Percentiles rank a stretch among this genome's conserved stretches.
Conservation (phyloP, 371 early-diverging fungal species). For the Mycotypha africana region DNA sequence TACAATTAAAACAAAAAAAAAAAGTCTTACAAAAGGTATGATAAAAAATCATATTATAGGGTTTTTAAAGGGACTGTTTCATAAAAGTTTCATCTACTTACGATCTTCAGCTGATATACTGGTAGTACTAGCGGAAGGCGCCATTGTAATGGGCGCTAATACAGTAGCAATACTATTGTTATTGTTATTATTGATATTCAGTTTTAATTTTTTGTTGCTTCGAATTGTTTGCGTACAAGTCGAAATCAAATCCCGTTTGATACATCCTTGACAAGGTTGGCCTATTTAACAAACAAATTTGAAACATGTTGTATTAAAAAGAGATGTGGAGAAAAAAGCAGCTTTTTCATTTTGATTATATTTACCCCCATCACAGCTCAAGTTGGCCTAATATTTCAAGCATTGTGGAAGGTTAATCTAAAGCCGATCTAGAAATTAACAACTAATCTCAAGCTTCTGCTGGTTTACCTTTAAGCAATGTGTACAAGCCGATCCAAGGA, state of each 20-base stretch:
- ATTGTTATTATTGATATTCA: no score
- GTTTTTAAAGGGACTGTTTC: no score
- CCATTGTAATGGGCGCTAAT: no score
- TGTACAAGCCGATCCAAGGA: conserved; percentile 36
- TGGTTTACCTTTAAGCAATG: conserved; percentile 50
- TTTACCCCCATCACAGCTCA: conserved; percentile 64
- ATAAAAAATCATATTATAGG: no score
- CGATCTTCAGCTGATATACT: conserved; percentile 19
- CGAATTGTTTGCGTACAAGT: no score
- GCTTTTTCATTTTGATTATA: background rate
- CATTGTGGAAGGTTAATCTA: no score
- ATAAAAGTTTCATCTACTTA: no score
- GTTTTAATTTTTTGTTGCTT: no score
- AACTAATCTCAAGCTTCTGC: background rate
- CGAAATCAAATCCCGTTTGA: conserved; percentile 65
- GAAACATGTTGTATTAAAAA: conserved; percentile 7
- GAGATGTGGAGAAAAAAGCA: background rate
- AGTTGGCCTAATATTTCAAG: conserved; percentile 34
- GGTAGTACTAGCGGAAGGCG: no score
- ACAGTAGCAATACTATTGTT: no score
- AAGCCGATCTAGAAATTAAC: background rate
- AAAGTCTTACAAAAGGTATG: no score
- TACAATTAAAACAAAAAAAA: no score
- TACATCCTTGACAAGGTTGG: conserved; percentile 84
- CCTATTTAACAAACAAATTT: conserved; percentile 31